A percentile compares a stretch with the other conserved stretches of the same genome.
phyloP scores from a whole-genome alignment of 768 basidiomycete genomes.

The Clitopilus passeckerianus region DNA sequence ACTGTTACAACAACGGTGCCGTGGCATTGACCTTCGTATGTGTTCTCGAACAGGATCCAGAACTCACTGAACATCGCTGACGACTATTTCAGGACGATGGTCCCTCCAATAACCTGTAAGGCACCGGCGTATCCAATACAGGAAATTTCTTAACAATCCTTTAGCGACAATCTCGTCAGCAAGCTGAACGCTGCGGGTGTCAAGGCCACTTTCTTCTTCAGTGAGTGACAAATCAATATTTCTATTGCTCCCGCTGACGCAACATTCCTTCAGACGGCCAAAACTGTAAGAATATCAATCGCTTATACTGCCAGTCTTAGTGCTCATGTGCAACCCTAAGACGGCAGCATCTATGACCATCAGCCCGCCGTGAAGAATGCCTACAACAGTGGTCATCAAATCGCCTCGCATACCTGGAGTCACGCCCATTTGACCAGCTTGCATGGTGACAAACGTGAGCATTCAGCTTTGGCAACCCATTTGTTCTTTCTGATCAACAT shows the following conservation, averaged over 20 bases:
- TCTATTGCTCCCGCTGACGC: background rate
- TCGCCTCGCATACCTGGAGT: constrained; percentile 46
- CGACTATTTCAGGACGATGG: constrained; percentile 32
- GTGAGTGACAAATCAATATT: constrained; percentile 14
- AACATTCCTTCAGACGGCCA: constrained; percentile 22
- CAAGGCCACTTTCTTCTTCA: constrained; percentile 27
- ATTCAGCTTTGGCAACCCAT: background rate
- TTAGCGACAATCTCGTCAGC: constrained; percentile 27
- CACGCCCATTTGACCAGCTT: constrained; percentile 33
- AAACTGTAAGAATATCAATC: constrained; percentile 19
- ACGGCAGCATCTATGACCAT: constrained; percentile 32
- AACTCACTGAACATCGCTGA: background rate
- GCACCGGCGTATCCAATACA: background rate
- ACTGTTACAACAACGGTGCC: constrained; percentile 29
- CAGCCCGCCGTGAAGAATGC: constrained; percentile 26
- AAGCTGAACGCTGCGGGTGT: constrained; percentile 16
- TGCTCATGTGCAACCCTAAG: constrained; percentile 8
- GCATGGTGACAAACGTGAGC: constrained; percentile 23
- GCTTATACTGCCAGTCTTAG: background rate
- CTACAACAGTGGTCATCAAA: constrained; percentile 34
- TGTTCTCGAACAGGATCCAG: no score
- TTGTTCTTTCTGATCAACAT: background rate
- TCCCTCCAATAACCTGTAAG: constrained; percentile 30
- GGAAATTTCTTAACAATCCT: background rate
- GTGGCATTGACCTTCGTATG: constrained; percentile 37